A percentile compares a stretch with the other conserved stretches of the same genome.
Evolutionary conservation across 192 early-diverging fungal species (phyloP).

Genomic region (Rhizophagus prolifer): DNA sequence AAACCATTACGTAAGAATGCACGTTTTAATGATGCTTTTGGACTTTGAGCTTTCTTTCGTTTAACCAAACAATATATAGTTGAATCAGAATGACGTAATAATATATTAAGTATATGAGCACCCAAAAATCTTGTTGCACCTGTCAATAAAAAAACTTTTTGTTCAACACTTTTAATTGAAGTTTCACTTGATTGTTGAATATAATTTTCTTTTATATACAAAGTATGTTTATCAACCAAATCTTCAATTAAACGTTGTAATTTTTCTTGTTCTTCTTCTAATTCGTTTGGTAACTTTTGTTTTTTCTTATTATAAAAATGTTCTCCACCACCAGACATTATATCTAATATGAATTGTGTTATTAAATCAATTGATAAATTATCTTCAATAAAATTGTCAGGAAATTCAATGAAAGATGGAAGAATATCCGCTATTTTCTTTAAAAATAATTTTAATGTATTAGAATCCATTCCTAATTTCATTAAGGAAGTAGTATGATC

Average conservation of each 20-base stretch:
- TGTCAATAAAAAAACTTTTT: constrained; percentile 1
- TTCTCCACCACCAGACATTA: background rate
- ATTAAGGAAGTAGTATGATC: constrained; percentile 4
- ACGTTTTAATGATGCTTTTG: constrained; percentile 11
- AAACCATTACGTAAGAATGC: background rate
- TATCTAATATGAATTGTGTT: background rate
- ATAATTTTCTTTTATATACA: constrained; percentile 3
- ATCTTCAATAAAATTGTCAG: background rate
- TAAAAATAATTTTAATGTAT: background rate
- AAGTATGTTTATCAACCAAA: constrained; percentile 12
- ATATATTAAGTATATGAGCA: background rate
- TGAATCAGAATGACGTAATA: background rate
- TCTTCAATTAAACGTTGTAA: background rate
- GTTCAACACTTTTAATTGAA: background rate
- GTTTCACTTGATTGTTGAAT: background rate
- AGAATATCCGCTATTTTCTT: constrained; percentile 1
- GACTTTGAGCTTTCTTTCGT: background rate
- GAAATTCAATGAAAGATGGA: background rate
- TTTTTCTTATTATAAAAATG: background rate
- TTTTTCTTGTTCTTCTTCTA: background rate
- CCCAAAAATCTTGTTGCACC: constrained; percentile 11
- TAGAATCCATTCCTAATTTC: background rate
- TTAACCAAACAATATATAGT: constrained; percentile 9
- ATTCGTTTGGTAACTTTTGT: background rate
- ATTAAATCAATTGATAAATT: constrained; percentile 3